Percentiles rank a stretch among this genome's conserved stretches.
phyloP scores from a whole-genome alignment of 441 rosid genomes.

The Aleurites moluccanus region DNA sequence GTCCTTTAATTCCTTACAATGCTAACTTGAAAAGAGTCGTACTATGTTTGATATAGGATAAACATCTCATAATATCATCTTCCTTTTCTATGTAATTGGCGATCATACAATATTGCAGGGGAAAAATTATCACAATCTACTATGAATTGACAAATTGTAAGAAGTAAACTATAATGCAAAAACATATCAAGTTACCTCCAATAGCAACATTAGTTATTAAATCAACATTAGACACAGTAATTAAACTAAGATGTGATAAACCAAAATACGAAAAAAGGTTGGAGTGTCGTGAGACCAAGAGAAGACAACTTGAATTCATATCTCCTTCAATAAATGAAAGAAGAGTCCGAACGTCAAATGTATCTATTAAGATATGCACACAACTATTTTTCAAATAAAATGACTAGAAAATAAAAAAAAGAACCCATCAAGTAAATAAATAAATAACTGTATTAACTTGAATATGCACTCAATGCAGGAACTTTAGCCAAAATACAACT shows the following conservation, averaged over 20 bases:
- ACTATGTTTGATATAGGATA: conserved; percentile 59
- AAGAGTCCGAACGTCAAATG: conserved; percentile 51
- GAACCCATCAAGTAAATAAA: neutral
- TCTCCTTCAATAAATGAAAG: conserved; percentile 52
- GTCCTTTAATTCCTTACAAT: no score
- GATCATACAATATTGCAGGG: conserved; percentile 13
- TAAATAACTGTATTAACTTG: conserved; percentile 10
- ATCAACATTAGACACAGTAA: conserved; percentile 62
- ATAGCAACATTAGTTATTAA: conserved; percentile 33
- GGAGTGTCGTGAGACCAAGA: conserved; percentile 45
- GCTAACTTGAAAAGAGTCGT: conserved; percentile 72
- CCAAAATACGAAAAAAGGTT: conserved; percentile 50
- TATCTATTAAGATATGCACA: conserved; percentile 8
- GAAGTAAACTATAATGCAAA: conserved; percentile 5
- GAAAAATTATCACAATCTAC: conserved; percentile 2
- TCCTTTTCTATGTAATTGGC: conserved; percentile 47
- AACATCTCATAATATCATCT: conserved; percentile 40
- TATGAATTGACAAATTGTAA: conserved; percentile 6
- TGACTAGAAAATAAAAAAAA: neutral
- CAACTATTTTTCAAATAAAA: neutral
- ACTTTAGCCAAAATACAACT: conserved; percentile 9
- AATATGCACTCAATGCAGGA: neutral
- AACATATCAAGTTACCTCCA: conserved; percentile 40
- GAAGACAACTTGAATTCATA: conserved; percentile 38
- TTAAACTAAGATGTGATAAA: conserved; percentile 61